phyloP scores from a whole-genome alignment of 139 green algal species.

The Medakamo hakoo region DNA sequence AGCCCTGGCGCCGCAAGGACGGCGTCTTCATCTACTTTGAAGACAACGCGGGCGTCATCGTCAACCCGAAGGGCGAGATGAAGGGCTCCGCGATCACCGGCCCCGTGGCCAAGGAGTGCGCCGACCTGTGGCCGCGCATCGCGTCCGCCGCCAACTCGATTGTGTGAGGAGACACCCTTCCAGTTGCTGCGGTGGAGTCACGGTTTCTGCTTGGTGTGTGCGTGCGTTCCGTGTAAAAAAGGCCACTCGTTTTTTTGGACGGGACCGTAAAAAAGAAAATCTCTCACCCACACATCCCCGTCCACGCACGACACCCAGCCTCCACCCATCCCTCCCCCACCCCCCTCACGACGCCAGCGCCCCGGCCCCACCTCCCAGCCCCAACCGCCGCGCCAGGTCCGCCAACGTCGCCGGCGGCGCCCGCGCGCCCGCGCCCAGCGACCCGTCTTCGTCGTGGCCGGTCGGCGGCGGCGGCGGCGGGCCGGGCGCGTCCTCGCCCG shows the following conservation, averaged over 20 bases:
- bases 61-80: slow-evolving; percentile 99
- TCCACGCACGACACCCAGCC: background rate
- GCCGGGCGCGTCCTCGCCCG: background rate
- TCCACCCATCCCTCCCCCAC: too few relatives aligned
- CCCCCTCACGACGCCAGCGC: too few relatives aligned
- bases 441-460: background rate
- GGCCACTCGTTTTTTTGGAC: too few relatives aligned
- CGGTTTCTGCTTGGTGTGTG: background rate
- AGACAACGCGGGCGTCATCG: slow-evolving; percentile 99
- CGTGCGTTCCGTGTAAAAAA: background rate
- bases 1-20: slow-evolving; percentile 96
- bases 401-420: background rate
- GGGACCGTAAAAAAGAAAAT: background rate
- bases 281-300: background rate
- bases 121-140: slow-evolving; percentile 97
- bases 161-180: slow-evolving; percentile 41
- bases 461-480: background rate
- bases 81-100: slow-evolving; percentile 99
- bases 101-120: slow-evolving; percentile 98
- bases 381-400: background rate
- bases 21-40: slow-evolving; percentile 99
- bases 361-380: background rate
- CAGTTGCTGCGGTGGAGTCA: background rate
- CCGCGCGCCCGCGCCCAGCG: background rate
- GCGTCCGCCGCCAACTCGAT: slow-evolving; percentile 96